Percentiles rank a stretch among this genome's conserved stretches.
phyloP scores from a whole-genome alignment of 164 flowering plant species.

The Aristolochia fimbriata region DNA sequence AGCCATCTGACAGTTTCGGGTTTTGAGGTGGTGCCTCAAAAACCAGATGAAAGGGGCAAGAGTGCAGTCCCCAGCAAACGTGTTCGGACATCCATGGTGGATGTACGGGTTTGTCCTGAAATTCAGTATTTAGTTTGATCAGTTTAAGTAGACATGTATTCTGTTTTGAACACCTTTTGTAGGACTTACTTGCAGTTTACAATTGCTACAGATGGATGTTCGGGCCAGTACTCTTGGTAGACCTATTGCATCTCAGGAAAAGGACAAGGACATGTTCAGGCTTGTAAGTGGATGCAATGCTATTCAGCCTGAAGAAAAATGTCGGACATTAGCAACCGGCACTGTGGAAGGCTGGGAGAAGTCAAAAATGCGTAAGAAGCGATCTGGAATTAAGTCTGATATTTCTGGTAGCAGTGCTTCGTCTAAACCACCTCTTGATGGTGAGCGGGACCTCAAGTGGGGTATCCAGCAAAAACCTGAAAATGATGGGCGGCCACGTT shows the following conservation, averaged over 20 bases:
- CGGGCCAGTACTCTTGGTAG: slow-evolving; percentile 39
- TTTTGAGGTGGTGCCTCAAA: slow-evolving; percentile 52
- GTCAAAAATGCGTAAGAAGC: slow-evolving; percentile 79
- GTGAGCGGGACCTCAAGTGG: slow-evolving; percentile 49
- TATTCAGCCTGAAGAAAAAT: slow-evolving; percentile 41
- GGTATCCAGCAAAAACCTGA: slow-evolving; percentile 33
- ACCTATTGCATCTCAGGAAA: slow-evolving; percentile 43
- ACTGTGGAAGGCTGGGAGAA: slow-evolving; percentile 75
- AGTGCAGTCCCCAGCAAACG: slow-evolving; percentile 59
- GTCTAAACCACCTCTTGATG: slow-evolving; percentile 34
- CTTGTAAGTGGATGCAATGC: slow-evolving; percentile 33
- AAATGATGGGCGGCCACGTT: slow-evolving; percentile 39
- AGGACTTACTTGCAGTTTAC: slow-evolving; percentile 4
- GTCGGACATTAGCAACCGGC: slow-evolving; percentile 34
- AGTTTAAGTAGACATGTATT: background rate
- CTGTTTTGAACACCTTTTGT: background rate
- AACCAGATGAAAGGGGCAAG: slow-evolving; percentile 53
- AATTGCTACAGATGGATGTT: slow-evolving; percentile 39
- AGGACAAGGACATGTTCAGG: slow-evolving; percentile 47
- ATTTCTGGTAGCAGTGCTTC: slow-evolving; percentile 33
- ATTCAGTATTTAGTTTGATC: background rate
- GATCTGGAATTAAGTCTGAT: slow-evolving; percentile 67
- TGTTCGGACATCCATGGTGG: slow-evolving; percentile 71
- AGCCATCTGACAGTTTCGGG: slow-evolving; percentile 27
- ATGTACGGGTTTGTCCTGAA: slow-evolving; percentile 36